Conservation (phyloP, 306 rosid species). For the Astragalus glycyphyllos region DNA sequence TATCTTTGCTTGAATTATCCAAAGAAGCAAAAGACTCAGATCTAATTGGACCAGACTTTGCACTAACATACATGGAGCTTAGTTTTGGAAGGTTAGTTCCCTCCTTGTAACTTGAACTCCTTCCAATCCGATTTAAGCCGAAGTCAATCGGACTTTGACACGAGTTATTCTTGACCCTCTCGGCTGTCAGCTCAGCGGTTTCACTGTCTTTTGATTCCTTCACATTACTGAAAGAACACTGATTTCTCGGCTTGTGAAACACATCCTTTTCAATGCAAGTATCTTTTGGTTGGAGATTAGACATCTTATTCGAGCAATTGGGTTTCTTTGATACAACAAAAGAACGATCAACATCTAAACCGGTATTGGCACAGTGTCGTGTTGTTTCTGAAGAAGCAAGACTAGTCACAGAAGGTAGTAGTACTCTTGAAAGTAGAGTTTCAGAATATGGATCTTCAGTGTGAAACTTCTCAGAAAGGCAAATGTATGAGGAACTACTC, state of each 20-base stretch:
- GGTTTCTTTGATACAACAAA: conserved; percentile 44
- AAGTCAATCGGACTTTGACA: conserved; percentile 69
- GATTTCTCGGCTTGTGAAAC: conserved; percentile 42
- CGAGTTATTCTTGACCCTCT: conserved; percentile 53
- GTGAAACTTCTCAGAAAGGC: conserved; percentile 52
- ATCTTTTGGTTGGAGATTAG: conserved; percentile 44
- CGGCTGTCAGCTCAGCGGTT: too few species aligned
- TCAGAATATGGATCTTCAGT: conserved; percentile 52
- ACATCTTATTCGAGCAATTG: conserved; percentile 44
- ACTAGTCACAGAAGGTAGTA: conserved; percentile 47
- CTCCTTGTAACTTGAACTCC: conserved; percentile 94
- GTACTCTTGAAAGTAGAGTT: conserved; percentile 56
- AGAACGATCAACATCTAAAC: conserved; percentile 44
- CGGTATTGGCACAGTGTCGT: too few species aligned
- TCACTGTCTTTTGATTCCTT: conserved; percentile 50
- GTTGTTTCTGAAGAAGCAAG: conserved; percentile 45
- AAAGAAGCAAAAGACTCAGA: conserved; percentile 52
- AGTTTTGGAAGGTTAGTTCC: conserved; percentile 57
- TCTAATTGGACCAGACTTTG: conserved; percentile 75
- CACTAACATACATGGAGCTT: conserved; percentile 55
- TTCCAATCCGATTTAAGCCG: conserved; percentile 69
- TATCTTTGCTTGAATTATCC: conserved; percentile 52
- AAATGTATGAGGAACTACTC: conserved; percentile 55
- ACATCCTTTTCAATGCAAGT: conserved; percentile 40
- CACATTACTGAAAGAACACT: conserved; percentile 38